These are phyloP conservation scores for Mortierella polycephala DNA, from an alignment of 371 early-diverging fungal genomes.

Conservation along the genomic window DNA sequence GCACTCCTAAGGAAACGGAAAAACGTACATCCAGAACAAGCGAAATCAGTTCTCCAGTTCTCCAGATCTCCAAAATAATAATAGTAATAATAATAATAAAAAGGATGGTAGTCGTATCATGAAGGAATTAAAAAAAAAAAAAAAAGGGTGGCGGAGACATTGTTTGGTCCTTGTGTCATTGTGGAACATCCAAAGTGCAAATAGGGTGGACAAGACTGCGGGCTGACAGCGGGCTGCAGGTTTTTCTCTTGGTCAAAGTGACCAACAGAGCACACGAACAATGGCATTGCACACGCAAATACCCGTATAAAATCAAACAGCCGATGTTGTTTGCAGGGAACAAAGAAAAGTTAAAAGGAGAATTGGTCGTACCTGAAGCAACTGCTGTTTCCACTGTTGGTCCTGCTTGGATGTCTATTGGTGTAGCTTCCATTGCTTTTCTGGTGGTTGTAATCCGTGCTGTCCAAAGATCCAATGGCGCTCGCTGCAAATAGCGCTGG, in stretches of 20 bases:
- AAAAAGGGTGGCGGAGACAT: background rate
- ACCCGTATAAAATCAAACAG: background rate
- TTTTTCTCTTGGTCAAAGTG: too few relatives aligned
- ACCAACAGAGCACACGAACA: too few relatives aligned
- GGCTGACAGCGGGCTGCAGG: background rate
- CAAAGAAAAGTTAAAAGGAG: background rate
- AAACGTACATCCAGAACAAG: background rate
- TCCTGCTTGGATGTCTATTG: constrained; percentile 25
- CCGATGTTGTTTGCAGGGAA: background rate
- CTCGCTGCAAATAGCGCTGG: background rate
- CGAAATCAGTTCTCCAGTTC: background rate
- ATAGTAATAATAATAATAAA: background rate
- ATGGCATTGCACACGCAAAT: too few relatives aligned
- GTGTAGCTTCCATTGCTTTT: constrained; percentile 6
- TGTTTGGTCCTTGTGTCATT: background rate
- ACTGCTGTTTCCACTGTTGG: constrained; percentile 23
- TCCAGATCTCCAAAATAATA: background rate
- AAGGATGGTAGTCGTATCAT: background rate
- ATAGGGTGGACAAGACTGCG: background rate
- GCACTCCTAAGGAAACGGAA: constrained; percentile 17
- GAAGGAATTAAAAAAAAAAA: background rate
- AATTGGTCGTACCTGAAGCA: constrained; percentile 1
- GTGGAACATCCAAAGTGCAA: background rate
- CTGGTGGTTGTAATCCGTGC: constrained; percentile 13
- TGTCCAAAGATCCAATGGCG: constrained; percentile 17